Evolutionary conservation across 2,329 filamentous ascomycete species (phyloP), one percentile per base, ranked within the genome.

Genomic region (Thermothelomyces thermophilus): DNA sequence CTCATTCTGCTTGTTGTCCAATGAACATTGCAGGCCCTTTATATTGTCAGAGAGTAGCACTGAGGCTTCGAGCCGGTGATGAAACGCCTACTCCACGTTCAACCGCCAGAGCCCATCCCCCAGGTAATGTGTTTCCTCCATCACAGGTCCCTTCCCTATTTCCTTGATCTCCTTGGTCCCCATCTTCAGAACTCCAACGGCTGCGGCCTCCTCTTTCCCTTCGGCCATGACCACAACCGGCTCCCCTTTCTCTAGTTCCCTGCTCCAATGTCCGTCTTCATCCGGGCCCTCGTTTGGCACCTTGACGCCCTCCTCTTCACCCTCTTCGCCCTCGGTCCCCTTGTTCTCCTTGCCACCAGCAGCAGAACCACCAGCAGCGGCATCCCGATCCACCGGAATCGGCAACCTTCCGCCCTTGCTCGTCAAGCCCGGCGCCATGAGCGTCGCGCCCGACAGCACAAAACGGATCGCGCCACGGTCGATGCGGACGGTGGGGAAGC

Each of bases 401-500:
- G 93, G 93, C 62, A 98, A 69, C 41, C 87, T 69, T 0, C 93
- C 93, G 0, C 93, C 93, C 0, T 82, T 70, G 17, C 83, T 89
- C 24, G 93, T 98, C 60, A 98, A 69, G 0, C 93, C 93, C 0
- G 93, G 93, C 1, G 90, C 91, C 93, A 98, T 98, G 56, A 98
- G 83, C 13, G 91, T 89, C 1, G 93, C 93, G 39, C 93, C 93
- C 1, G 83, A 87, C 1, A 98, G 80, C 22, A 98, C 91, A 71
- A 98, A 98, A 54, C 93, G 87, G 64, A 98, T 97, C 5, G 93
- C 93, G 55, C 93, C 93, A 43, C 93, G 82, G 69, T 98, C 93
- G 67, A 97, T 95, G 52, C 90, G 85, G 51, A 98, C 76, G 46
- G 81, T 85, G 16, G 87, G 84, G 67, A 98, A 91, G 52, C 82